phyloP scores from a whole-genome alignment of 495 filamentous ascomycete species.

The Lasiosphaeria ovina region DNA sequence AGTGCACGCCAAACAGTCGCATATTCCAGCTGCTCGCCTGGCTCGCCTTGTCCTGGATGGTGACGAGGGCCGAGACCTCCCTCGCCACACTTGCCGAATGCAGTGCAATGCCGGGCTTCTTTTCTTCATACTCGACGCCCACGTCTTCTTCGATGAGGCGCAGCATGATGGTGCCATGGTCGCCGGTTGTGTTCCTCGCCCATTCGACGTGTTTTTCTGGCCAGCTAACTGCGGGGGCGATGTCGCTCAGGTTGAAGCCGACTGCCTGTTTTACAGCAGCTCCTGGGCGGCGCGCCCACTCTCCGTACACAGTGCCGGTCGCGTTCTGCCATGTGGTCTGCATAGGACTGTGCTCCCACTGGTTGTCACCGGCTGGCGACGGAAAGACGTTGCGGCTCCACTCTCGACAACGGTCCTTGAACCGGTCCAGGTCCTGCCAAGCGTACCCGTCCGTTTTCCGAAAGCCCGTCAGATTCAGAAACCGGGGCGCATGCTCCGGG shows the following conservation, averaged over 20 bases:
- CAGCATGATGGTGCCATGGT: constrained; percentile 52
- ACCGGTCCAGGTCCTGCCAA: constrained; percentile 62
- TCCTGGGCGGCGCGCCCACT: constrained; percentile 65
- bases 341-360: constrained; percentile 41
- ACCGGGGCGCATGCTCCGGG: constrained; percentile 42
- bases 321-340: constrained; percentile 71
- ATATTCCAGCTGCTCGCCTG: constrained; percentile 72
- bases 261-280: constrained; percentile 31
- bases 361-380: constrained; percentile 24
- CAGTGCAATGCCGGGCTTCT: constrained; percentile 11
- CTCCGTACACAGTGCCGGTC: constrained; percentile 71
- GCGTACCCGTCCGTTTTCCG: constrained; percentile 68
- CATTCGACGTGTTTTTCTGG: constrained; percentile 48
- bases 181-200: constrained; percentile 66
- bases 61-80: constrained; percentile 62
- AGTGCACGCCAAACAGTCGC: constrained; percentile 78
- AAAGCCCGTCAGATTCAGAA: constrained; percentile 76
- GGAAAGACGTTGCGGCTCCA: constrained; percentile 42
- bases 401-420: constrained; percentile 43
- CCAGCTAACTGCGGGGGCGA: constrained; percentile 44
- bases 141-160: constrained; percentile 52
- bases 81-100: constrained; percentile 39
- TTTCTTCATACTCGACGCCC: constrained; percentile 39
- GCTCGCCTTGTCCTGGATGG: constrained; percentile 66
- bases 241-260: constrained; percentile 48